These are phyloP conservation scores for Castanea sativa DNA, from an alignment of 306 rosid genomes.

Conservation along the genomic window DNA sequence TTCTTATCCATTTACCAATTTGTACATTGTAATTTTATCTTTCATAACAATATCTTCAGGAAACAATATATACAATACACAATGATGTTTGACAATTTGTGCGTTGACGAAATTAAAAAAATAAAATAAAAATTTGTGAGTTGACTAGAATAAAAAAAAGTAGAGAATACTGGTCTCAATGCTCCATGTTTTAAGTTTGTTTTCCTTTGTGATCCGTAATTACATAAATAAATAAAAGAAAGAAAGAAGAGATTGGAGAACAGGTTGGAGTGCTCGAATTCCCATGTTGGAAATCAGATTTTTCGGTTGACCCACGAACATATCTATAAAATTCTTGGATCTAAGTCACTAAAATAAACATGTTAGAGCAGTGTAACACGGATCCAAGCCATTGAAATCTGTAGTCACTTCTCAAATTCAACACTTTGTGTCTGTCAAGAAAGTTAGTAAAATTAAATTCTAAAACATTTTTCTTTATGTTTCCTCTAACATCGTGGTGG, in stretches of 20 bases:
- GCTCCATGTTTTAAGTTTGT: not conserved
- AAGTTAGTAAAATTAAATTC: not conserved
- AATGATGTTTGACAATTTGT: not conserved
- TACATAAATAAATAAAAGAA: not conserved
- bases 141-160: constrained; percentile 29
- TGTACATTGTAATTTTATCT: not conserved
- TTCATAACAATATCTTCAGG: not conserved
- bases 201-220: constrained; percentile 24
- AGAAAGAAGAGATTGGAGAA: not conserved
- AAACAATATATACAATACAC: not conserved
- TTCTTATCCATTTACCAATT: not conserved
- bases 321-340: constrained; percentile 52
- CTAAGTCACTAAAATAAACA: constrained; percentile 27
- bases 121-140: not conserved
- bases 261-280: constrained; percentile 19
- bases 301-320: constrained; percentile 47
- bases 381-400: constrained; percentile 27
- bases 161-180: constrained; percentile 13
- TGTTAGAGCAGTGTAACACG: constrained; percentile 11
- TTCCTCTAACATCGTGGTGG: constrained; percentile 4
- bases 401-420: constrained; percentile 36
- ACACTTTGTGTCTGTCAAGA: not conserved
- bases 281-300: constrained; percentile 49
- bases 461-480: no score
- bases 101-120: constrained; percentile 29